Evolutionary conservation across 768 basidiomycete genomes (phyloP).

Genomic region (Mycena metata): DNA sequence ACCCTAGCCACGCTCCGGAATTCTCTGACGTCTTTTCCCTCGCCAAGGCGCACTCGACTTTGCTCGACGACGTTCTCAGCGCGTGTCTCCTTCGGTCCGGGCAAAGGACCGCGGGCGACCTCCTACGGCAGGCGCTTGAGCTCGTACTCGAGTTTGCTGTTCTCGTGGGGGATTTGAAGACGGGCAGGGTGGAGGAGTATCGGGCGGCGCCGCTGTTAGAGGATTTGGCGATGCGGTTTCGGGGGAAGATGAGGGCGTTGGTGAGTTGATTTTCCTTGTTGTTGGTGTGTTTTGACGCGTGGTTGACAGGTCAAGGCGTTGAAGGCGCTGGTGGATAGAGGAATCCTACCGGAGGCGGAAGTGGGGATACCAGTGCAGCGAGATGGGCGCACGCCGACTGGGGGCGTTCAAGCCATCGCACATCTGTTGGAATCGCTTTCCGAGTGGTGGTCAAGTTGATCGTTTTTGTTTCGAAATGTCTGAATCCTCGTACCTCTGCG

Average conservation of each 20-base stretch:
- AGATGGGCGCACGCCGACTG: conserved; percentile 18
- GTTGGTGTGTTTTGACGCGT: conserved; percentile 4
- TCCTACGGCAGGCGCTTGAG: conserved; percentile 73
- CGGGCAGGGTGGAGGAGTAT: conserved; percentile 71
- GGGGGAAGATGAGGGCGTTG: conserved; percentile 66
- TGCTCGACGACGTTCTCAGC: conserved; percentile 82
- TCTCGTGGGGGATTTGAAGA: conserved; percentile 71
- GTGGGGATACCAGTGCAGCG: not conserved
- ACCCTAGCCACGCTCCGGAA: conserved; percentile 15
- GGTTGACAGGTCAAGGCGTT: conserved; percentile 65
- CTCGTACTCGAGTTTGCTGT: conserved; percentile 76
- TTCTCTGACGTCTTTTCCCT: conserved; percentile 85
- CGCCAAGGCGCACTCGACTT: conserved; percentile 71
- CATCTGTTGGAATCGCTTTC: conserved; percentile 32
- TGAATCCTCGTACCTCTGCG: too few relatives aligned
- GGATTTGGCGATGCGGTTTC: conserved; percentile 67
- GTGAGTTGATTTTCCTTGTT: conserved; percentile 55
- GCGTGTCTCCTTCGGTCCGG: conserved; percentile 80
- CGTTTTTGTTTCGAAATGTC: too few relatives aligned
- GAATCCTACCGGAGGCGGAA: conserved; percentile 16
- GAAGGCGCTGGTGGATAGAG: conserved; percentile 69
- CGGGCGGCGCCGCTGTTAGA: conserved; percentile 71
- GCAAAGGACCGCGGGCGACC: conserved; percentile 75
- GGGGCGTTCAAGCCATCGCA: conserved; percentile 29
- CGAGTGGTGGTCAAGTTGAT: conserved; percentile 33